Evolutionary conservation across 2,329 filamentous ascomycete species (phyloP).

Genomic region (Botrytis cinerea): DNA sequence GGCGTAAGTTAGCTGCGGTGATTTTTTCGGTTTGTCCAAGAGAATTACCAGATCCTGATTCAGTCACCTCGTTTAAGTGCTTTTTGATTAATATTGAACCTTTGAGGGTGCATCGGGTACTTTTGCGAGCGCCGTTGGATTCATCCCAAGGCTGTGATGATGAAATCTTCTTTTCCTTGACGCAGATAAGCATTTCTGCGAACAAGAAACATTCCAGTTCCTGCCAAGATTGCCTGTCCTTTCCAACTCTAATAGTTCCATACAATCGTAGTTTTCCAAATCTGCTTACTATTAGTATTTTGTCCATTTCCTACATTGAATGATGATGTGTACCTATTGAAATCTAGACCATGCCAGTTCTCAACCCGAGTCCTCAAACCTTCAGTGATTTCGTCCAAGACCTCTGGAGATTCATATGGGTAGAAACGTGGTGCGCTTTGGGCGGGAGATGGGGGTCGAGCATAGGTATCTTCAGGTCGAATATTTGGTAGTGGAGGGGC

Average conservation of each 20-base stretch:
- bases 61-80: conserved; percentile 84
- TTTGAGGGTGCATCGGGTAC: conserved; percentile 83
- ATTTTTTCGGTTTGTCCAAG: conserved; percentile 40
- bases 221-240: conserved; percentile 96
- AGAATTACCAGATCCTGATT: conserved; percentile 58
- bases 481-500: conserved; percentile 46
- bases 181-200: conserved; percentile 98
- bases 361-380: conserved; percentile 85
- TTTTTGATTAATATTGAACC: conserved; percentile 98
- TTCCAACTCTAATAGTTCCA: conserved; percentile 88
- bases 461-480: conserved; percentile 56
- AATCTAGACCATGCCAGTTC: conserved; percentile 97
- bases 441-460: conserved; percentile 60
- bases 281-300: conserved; percentile 48
- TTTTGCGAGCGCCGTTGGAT: conserved; percentile 58
- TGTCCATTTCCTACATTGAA: not conserved
- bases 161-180: conserved; percentile 86
- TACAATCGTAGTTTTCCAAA: conserved; percentile 92
- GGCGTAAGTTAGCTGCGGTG: conserved; percentile 40
- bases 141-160: conserved; percentile 67
- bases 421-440: conserved; percentile 57
- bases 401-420: conserved; percentile 74
- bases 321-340: conserved; percentile 61
- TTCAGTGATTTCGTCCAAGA: conserved; percentile 82
- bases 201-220: conserved; percentile 97